These are phyloP conservation scores for Tuber indicum DNA, from an alignment of 495 filamentous ascomycete genomes.

Conservation along the genomic window DNA sequence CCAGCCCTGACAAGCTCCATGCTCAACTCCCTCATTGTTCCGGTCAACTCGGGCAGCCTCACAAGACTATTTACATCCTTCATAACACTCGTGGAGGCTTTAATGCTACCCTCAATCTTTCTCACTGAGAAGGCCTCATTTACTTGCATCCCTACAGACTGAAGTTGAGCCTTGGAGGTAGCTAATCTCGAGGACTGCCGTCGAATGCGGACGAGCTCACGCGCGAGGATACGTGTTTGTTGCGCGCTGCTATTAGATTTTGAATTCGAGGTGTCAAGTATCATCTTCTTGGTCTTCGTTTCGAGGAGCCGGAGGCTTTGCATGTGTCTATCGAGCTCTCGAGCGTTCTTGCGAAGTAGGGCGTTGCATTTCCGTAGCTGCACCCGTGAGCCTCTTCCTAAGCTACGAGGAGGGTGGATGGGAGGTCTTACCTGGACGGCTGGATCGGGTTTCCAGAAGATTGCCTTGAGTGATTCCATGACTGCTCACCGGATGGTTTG, in stretches of 20 bases:
- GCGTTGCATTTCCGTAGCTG: constrained; percentile 94
- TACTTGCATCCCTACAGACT: constrained; percentile 95
- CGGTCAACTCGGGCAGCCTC: constrained; percentile 73
- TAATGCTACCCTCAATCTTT: constrained; percentile 91
- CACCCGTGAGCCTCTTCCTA: constrained; percentile 4
- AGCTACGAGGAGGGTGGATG: constrained; percentile 7
- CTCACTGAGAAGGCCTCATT: constrained; percentile 91
- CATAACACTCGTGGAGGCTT: constrained; percentile 85
- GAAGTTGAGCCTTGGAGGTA: constrained; percentile 84
- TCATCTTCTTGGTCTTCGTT: constrained; percentile 75
- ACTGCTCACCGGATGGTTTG: constrained; percentile 19
- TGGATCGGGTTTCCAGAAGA: constrained; percentile 90
- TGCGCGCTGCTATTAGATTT: constrained; percentile 59
- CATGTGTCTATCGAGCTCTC: constrained; percentile 94
- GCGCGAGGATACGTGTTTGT: constrained; percentile 75
- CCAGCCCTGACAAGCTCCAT: constrained; percentile 86
- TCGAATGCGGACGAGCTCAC: constrained; percentile 77
- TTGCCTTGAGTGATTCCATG: constrained; percentile 81
- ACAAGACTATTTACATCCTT: constrained; percentile 88
- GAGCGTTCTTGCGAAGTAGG: constrained; percentile 82
- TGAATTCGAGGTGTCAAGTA: constrained; percentile 72
- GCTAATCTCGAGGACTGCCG: constrained; percentile 64
- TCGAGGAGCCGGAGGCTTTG: constrained; percentile 65
- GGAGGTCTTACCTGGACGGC: constrained; percentile 66
- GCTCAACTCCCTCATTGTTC: constrained; percentile 84